phyloP scores from a whole-genome alignment of 495 filamentous ascomycete species.

The Penicillium desertorum region DNA sequence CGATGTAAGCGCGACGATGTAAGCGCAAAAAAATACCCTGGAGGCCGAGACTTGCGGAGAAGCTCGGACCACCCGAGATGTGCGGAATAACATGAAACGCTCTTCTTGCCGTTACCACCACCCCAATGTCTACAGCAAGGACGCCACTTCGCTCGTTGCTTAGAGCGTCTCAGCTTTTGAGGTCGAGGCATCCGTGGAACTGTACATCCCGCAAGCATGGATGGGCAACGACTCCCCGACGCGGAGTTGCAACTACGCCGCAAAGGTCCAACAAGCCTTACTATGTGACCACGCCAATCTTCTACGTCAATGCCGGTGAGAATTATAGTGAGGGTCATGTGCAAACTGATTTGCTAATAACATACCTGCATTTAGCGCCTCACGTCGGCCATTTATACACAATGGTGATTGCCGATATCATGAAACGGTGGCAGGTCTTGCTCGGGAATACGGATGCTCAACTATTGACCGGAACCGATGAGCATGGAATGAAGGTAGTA shows the following conservation, averaged over 20 bases:
- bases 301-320: constrained; percentile 96
- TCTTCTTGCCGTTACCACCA: constrained; percentile 16
- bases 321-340: not conserved
- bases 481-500: constrained; percentile 86
- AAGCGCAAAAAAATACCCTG: constrained; percentile 16
- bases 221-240: constrained; percentile 21
- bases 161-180: constrained; percentile 33
- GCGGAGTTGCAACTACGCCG: constrained; percentile 38
- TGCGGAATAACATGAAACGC: constrained; percentile 29
- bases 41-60: constrained; percentile 20
- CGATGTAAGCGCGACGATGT: constrained; percentile 9
- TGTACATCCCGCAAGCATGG: constrained; percentile 32
- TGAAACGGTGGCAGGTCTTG: constrained; percentile 90
- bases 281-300: constrained; percentile 96
- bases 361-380: constrained; percentile 56
- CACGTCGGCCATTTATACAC: constrained; percentile 95
- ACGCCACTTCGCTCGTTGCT: constrained; percentile 34
- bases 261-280: constrained; percentile 68
- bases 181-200: constrained; percentile 33
- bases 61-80: constrained; percentile 46
- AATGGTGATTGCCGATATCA: constrained; percentile 83
- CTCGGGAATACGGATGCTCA: constrained; percentile 64
- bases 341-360: constrained; percentile 17
- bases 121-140: constrained; percentile 38
- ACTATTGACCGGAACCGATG: constrained; percentile 91